These are phyloP conservation scores for Tympanopsis confertula DNA, from an alignment of 2,329 filamentous ascomycete species.

Conservation along the genomic window DNA sequence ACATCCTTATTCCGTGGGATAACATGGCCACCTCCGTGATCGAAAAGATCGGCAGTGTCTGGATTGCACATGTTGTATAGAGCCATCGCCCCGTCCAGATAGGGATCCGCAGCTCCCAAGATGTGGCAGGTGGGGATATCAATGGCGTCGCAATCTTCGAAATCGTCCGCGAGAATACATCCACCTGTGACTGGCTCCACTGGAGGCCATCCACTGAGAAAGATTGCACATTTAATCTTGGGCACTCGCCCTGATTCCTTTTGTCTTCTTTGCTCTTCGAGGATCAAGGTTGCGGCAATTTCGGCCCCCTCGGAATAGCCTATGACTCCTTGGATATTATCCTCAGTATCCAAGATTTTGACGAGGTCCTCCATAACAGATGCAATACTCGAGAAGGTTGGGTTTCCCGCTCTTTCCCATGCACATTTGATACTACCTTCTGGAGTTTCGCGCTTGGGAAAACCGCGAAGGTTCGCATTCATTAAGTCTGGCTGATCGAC, in stretches of 20 bases:
- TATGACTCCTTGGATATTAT: slow-evolving; percentile 28
- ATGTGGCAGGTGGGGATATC: slow-evolving; percentile 23
- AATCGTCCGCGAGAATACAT: slow-evolving; percentile 12
- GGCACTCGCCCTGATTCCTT: slow-evolving; percentile 13
- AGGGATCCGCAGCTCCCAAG: slow-evolving; percentile 29
- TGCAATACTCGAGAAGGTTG: slow-evolving; percentile 7
- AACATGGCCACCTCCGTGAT: slow-evolving; percentile 37
- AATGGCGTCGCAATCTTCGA: slow-evolving; percentile 17
- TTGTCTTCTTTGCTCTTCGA: slow-evolving; percentile 21
- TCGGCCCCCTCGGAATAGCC: slow-evolving; percentile 36
- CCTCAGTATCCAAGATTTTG: slow-evolving; percentile 19
- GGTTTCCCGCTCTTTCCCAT: slow-evolving; percentile 7
- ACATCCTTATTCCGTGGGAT: slow-evolving; percentile 24
- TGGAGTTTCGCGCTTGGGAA: background rate
- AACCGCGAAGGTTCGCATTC: background rate
- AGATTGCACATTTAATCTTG: slow-evolving; percentile 29
- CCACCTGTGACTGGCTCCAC: slow-evolving; percentile 12
- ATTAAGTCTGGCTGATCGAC: background rate
- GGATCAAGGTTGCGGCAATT: slow-evolving; percentile 25
- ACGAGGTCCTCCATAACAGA: slow-evolving; percentile 17
- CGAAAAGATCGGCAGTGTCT: slow-evolving; percentile 30
- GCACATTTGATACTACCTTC: slow-evolving; percentile 6
- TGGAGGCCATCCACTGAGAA: slow-evolving; percentile 28
- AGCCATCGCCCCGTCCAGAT: slow-evolving; percentile 30
- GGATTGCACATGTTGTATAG: slow-evolving; percentile 35